These are phyloP conservation scores for Cladosporium velox DNA, from an alignment of 2,329 filamentous ascomycete genomes.

Conservation along the genomic window DNA sequence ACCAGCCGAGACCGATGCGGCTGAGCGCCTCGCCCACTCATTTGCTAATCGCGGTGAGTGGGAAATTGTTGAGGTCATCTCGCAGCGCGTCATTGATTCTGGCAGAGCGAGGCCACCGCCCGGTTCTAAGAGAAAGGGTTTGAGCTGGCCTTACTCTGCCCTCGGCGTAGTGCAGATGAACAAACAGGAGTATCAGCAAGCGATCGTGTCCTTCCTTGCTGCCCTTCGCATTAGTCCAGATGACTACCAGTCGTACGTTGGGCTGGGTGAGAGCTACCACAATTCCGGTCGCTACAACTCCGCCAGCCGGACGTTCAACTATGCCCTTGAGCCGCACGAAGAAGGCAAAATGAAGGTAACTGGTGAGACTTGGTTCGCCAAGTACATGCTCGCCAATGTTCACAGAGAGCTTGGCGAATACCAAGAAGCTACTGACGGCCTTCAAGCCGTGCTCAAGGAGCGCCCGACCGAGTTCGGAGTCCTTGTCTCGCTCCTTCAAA, in stretches of 20 bases:
- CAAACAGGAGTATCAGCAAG: conserved; percentile 84
- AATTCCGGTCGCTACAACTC: conserved; percentile 91
- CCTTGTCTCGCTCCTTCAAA: conserved; percentile 82
- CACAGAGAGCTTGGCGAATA: conserved; percentile 89
- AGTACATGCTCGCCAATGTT: conserved; percentile 95
- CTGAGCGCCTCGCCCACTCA: conserved; percentile 78
- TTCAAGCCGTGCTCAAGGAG: conserved; percentile 69
- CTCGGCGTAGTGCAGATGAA: conserved; percentile 93
- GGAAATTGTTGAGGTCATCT: conserved; percentile 92
- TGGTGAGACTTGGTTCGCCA: conserved; percentile 87
- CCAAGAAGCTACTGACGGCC: conserved; percentile 76
- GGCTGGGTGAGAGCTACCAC: conserved; percentile 95
- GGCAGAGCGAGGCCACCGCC: conserved; percentile 87
- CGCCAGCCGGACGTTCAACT: conserved; percentile 86
- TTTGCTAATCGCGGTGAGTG: conserved; percentile 92
- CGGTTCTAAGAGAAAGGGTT: conserved; percentile 87
- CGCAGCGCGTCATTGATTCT: conserved; percentile 89
- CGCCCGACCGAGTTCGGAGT: conserved; percentile 81
- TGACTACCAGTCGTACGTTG: conserved; percentile 95
- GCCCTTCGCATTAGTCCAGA: conserved; percentile 79
- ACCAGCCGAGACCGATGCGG: conserved; percentile 78
- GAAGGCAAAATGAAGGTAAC: conserved; percentile 55
- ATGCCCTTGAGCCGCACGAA: conserved; percentile 76
- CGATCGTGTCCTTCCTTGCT: conserved; percentile 88
- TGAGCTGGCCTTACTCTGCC: conserved; percentile 95